phyloP scores from a whole-genome alignment of 495 filamentous ascomycete species.

The Amphirosellinia nigrospora region DNA sequence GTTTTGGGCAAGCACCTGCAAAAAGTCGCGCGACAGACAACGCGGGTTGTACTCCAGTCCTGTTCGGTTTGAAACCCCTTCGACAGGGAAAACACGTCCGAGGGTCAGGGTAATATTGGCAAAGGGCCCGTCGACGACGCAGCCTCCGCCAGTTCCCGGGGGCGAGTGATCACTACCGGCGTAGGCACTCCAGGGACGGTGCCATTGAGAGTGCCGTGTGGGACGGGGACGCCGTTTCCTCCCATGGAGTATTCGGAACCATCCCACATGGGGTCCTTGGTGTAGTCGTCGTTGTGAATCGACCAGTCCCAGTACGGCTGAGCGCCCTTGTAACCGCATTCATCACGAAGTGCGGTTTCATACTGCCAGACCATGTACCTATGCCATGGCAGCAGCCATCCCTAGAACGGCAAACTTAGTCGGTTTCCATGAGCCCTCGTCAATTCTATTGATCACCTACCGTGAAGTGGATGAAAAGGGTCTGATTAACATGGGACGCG shows the following conservation, averaged over 20 bases:
- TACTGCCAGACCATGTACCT: constrained; percentile 38
- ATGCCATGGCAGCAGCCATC: constrained; percentile 42
- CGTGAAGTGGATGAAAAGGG: background rate
- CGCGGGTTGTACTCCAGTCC: background rate
- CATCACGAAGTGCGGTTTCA: constrained; percentile 41
- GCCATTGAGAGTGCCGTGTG: background rate
- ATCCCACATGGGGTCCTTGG: background rate
- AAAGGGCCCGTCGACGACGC: background rate
- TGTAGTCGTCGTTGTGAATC: constrained; percentile 8
- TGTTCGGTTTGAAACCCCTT: background rate
- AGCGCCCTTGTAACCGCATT: constrained; percentile 43
- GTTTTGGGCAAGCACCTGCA: background rate
- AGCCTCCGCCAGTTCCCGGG: background rate
- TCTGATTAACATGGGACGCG: background rate
- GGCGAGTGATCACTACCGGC: background rate
- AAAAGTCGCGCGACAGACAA: background rate
- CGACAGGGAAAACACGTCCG: background rate
- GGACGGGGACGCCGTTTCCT: background rate
- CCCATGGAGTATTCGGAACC: background rate
- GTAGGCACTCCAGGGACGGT: background rate
- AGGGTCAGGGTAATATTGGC: background rate
- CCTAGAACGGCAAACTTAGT: background rate
- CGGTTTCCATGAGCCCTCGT: background rate
- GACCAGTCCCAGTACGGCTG: constrained; percentile 47
- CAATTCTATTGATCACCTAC: background rate